Percentiles rank a stretch among this genome's conserved stretches.
These are phyloP conservation scores for Pseudozyma sp. DNA, from an alignment of 1,284 basidiomycete species.

Conservation along the genomic window DNA sequence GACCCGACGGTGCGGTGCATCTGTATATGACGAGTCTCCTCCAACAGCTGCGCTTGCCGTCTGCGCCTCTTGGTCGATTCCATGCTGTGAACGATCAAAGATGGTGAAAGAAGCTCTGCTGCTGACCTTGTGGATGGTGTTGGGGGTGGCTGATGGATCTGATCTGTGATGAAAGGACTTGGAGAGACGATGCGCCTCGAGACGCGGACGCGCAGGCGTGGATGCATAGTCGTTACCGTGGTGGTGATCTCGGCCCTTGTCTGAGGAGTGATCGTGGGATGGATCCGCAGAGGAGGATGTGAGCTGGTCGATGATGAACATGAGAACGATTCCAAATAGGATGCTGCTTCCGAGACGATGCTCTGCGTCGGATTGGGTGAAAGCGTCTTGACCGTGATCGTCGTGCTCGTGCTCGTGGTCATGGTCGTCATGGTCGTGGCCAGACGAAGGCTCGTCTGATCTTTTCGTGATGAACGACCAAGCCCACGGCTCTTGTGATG, in stretches of 20 bases:
- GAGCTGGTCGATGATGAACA: slow-evolving; percentile 58
- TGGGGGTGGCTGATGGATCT: slow-evolving; percentile 6
- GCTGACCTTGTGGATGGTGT: slow-evolving; percentile 18
- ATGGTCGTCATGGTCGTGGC: slow-evolving; percentile 10
- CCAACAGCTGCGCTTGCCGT: background rate
- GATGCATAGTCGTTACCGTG: slow-evolving; percentile 15
- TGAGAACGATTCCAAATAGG: slow-evolving; percentile 62
- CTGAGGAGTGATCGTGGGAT: slow-evolving; percentile 1
- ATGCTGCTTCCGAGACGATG: slow-evolving; percentile 56
- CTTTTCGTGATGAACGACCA: slow-evolving; percentile 44
- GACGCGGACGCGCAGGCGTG: slow-evolving; percentile 23
- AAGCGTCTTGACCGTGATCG: slow-evolving; percentile 3
- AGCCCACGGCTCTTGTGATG: slow-evolving; percentile 24
- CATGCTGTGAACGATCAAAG: slow-evolving; percentile 32
- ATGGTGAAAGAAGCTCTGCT: slow-evolving; percentile 31
- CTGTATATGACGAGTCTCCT: background rate
- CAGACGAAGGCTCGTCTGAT: slow-evolving; percentile 3
- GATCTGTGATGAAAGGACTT: slow-evolving; percentile 41
- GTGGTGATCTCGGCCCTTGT: slow-evolving; percentile 18
- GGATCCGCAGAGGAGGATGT: slow-evolving; percentile 19
- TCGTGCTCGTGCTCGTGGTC: slow-evolving; percentile 21
- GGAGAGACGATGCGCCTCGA: slow-evolving; percentile 44
- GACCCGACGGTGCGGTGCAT: slow-evolving; percentile 23
- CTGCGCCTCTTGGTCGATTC: slow-evolving; percentile 32
- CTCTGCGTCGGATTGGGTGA: slow-evolving; percentile 40